Conservation (phyloP, 1,284 basidiomycete species). For the Phellinidium pouzarii region DNA sequence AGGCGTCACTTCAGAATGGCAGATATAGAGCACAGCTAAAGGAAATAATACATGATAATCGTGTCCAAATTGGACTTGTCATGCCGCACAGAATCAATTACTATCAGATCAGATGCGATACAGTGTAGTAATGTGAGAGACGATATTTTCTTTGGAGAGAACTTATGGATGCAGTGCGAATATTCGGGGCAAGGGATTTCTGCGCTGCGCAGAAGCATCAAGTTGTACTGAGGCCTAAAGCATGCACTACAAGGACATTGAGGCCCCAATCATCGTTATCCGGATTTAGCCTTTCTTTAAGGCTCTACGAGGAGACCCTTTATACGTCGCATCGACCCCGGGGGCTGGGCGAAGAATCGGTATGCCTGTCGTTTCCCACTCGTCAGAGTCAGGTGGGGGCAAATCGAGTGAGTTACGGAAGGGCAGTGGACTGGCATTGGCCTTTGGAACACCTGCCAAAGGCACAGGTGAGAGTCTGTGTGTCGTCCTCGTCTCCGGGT, state of each 20-base stretch:
- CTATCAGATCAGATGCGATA: too few species aligned
- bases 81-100: too few species aligned
- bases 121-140: too few species aligned
- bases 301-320: background rate
- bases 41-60: background rate
- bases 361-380: conserved; percentile 35
- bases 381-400: conserved; percentile 41
- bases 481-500: too few species aligned
- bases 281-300: background rate
- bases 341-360: background rate
- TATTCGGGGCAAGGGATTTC: too few species aligned
- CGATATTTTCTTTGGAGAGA: too few species aligned
- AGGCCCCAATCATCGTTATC: background rate
- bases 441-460: too few species aligned
- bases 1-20: background rate
- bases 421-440: too few species aligned
- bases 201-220: too few species aligned
- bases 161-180: too few species aligned
- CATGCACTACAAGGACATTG: background rate
- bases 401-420: conserved; percentile 27
- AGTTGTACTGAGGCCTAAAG: too few species aligned
- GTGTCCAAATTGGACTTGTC: too few species aligned
- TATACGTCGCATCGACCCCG: background rate
- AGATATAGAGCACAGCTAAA: background rate
- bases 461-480: conserved; percentile 5